These are phyloP conservation scores for Picea mariana DNA, from an alignment of 83 land plant genomes.

Conservation along the genomic window DNA sequence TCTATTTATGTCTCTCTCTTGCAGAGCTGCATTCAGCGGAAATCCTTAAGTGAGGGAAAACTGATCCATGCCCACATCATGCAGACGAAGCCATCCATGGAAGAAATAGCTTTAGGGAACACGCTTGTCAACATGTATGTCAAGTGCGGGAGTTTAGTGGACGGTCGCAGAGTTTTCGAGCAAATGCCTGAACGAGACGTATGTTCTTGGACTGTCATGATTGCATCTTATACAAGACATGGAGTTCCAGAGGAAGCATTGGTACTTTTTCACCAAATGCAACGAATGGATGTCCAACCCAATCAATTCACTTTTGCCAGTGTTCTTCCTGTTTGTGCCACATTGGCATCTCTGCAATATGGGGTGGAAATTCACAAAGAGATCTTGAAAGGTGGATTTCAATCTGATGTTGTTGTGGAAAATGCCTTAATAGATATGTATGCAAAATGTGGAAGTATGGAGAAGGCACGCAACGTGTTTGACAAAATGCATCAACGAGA, in stretches of 20 bases:
- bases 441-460: slow-evolving; percentile 21
- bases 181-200: too few species aligned
- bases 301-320: too few species aligned
- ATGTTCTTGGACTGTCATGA: too few species aligned
- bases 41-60: neutral
- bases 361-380: slow-evolving; percentile 25
- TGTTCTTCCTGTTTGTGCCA: neutral
- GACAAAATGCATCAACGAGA: slow-evolving; percentile 16
- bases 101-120: too few species aligned
- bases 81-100: neutral
- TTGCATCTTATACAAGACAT: too few species aligned
- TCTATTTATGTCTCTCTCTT: neutral
- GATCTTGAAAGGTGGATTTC: slow-evolving; percentile 13
- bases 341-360: slow-evolving; percentile 5
- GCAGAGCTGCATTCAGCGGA: neutral
- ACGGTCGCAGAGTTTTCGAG: too few species aligned
- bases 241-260: too few species aligned
- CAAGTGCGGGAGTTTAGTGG: too few species aligned
- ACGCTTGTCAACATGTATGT: too few species aligned
- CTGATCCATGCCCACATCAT: neutral
- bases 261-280: too few species aligned
- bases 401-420: slow-evolving; percentile 15
- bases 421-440: slow-evolving; percentile 50
- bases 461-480: slow-evolving; percentile 25
- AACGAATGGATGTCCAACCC: too few species aligned